These are phyloP conservation scores for Oryza coarctata DNA, from an alignment of 176 grass and related monocot species.

Conservation along the genomic window DNA sequence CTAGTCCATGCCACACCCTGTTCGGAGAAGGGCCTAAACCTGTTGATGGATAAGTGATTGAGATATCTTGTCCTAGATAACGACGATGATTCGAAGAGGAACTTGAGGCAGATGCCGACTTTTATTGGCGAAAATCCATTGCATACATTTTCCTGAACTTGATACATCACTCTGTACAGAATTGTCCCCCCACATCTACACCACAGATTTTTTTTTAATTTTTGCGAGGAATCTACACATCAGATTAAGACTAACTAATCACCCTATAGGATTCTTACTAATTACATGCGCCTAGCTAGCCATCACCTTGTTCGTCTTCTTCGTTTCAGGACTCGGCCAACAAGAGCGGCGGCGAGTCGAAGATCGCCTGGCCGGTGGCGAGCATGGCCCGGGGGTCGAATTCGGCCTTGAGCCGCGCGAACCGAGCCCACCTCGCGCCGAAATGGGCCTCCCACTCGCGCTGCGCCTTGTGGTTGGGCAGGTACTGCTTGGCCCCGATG, in stretches of 20 bases:
- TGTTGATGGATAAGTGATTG: not conserved
- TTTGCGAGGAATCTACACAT: conserved; percentile 27
- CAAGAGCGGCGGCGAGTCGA: conserved; percentile 29
- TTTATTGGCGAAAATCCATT: not conserved
- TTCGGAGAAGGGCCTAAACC: not conserved
- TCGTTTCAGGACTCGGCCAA: not conserved
- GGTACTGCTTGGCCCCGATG: conserved; percentile 83
- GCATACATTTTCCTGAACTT: not conserved
- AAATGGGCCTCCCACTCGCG: conserved; percentile 77
- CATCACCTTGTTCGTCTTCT: not conserved
- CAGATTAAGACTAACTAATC: conserved; percentile 28
- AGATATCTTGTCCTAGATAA: not conserved
- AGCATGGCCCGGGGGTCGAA: conserved; percentile 73
- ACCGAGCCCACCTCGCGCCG: conserved; percentile 57
- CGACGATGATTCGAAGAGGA: not conserved
- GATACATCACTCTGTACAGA: conserved; percentile 14
- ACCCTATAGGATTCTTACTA: not conserved
- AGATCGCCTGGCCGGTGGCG: conserved; percentile 79
- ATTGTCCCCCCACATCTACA: conserved; percentile 16
- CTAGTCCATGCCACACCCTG: not conserved
- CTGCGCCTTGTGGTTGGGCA: conserved; percentile 66
- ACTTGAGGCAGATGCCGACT: not conserved
- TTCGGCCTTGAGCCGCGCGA: conserved; percentile 54
- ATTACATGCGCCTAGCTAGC: not conserved
- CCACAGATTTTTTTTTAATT: not conserved